phyloP scores from a whole-genome alignment of 768 basidiomycete species.

The Daedalea quercina region DNA sequence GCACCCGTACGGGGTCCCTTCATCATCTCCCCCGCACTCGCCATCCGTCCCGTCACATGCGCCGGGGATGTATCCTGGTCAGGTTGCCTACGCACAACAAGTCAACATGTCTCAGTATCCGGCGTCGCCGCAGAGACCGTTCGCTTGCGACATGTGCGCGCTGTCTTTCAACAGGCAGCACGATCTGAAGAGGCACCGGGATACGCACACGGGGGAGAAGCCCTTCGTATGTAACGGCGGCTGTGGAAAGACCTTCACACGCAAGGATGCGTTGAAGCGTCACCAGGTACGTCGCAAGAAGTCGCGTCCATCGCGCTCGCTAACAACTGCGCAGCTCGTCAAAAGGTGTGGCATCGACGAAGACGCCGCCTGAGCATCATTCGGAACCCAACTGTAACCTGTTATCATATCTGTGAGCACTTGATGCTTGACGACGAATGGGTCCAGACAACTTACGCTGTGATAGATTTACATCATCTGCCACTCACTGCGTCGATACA shows the following conservation, averaged over 20 bases:
- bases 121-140: conserved; percentile 32
- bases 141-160: conserved; percentile 50
- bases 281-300: conserved; percentile 54
- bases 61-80: conserved; percentile 18
- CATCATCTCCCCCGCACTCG: conserved; percentile 15
- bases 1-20: conserved; percentile 15
- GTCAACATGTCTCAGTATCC: conserved; percentile 25
- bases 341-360: conserved; percentile 75
- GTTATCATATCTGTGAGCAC: conserved; percentile 1
- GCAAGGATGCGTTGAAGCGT: conserved; percentile 81
- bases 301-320: conserved; percentile 17
- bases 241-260: conserved; percentile 82
- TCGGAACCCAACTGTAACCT: not conserved
- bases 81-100: conserved; percentile 14
- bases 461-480: not conserved
- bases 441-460: not conserved
- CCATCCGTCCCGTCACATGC: conserved; percentile 12
- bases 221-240: conserved; percentile 79
- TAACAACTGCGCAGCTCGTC: conserved; percentile 42
- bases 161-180: conserved; percentile 83
- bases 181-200: conserved; percentile 77
- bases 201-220: conserved; percentile 82
- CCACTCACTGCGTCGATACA: not conserved
- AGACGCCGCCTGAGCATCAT: conserved; percentile 22
- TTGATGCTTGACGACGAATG: not conserved